Conservation (phyloP, 2,329 filamentous ascomycete species). For the Pseudocercospora fuligena region DNA sequence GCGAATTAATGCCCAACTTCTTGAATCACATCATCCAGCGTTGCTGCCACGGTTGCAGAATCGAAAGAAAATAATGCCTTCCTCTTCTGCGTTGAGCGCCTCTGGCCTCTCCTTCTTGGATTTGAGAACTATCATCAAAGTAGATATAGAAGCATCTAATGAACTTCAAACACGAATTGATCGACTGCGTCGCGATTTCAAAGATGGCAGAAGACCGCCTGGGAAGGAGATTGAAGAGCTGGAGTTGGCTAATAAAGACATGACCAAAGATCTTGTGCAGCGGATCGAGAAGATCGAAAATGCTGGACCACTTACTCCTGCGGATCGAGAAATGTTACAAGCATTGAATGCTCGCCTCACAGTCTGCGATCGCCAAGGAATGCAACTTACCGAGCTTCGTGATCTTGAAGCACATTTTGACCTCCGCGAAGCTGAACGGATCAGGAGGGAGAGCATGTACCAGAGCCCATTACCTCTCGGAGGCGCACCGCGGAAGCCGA, state of each 20-base stretch:
- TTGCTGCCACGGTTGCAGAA: neutral
- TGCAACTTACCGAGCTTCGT: constrained; percentile 30
- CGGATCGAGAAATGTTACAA: constrained; percentile 33
- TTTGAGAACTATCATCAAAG: constrained; percentile 27
- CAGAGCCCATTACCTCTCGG: constrained; percentile 20
- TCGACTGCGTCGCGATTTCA: constrained; percentile 27
- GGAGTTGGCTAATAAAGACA: constrained; percentile 32
- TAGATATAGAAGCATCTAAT: constrained; percentile 30
- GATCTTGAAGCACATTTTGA: constrained; percentile 24
- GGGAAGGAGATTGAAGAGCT: constrained; percentile 22
- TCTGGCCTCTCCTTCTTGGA: constrained; percentile 26
- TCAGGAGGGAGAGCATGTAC: constrained; percentile 13
- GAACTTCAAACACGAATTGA: constrained; percentile 30
- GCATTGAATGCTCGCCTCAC: constrained; percentile 31
- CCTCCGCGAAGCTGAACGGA: constrained; percentile 14
- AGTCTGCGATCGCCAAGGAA: constrained; percentile 31
- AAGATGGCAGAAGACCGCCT: constrained; percentile 20
- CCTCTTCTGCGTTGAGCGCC: constrained; percentile 21
- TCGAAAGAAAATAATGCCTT: constrained; percentile 12
- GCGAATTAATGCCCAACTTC: constrained; percentile 4
- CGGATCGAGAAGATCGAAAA: constrained; percentile 34
- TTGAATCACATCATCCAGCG: neutral
- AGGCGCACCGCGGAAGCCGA: constrained; percentile 20
- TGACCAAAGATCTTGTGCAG: constrained; percentile 30
- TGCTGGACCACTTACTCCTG: constrained; percentile 19